These are phyloP conservation scores for Xylaria sp. DNA, from an alignment of 2,329 filamentous ascomycete genomes.

Conservation along the genomic window DNA sequence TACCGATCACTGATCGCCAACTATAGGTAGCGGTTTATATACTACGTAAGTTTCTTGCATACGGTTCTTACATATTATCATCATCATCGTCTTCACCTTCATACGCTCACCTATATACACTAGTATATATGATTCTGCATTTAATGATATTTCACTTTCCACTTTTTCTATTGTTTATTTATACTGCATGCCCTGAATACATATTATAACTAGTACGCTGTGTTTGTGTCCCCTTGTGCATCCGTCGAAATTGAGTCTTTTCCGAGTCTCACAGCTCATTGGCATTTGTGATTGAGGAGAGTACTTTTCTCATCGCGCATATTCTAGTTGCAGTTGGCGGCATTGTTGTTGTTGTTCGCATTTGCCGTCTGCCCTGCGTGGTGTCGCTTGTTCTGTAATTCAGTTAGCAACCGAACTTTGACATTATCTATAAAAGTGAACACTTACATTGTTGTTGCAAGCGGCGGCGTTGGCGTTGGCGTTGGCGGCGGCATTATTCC, in stretches of 20 bases:
- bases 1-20: background rate
- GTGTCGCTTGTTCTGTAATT: constrained; percentile 39
- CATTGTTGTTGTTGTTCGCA: constrained; percentile 34
- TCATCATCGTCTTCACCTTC: background rate
- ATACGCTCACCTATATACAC: background rate
- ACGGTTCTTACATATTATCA: background rate
- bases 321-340: constrained; percentile 32
- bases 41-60: background rate
- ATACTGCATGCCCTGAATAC: constrained; percentile 11
- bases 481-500: constrained; percentile 21
- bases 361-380: constrained; percentile 39
- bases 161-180: constrained; percentile 16
- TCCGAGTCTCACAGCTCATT: background rate
- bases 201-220: background rate
- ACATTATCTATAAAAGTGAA: background rate
- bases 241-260: background rate
- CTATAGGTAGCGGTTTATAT: background rate
- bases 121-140: background rate
- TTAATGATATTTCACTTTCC: constrained; percentile 4
- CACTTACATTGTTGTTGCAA: constrained; percentile 39
- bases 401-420: constrained; percentile 12
- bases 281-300: too few species aligned
- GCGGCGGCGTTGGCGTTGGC: constrained; percentile 33
- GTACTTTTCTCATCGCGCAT: background rate
- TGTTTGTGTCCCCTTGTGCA: background rate